These are phyloP conservation scores for Gastrodia elata DNA, from an alignment of 106 monocot species.

Conservation along the genomic window DNA sequence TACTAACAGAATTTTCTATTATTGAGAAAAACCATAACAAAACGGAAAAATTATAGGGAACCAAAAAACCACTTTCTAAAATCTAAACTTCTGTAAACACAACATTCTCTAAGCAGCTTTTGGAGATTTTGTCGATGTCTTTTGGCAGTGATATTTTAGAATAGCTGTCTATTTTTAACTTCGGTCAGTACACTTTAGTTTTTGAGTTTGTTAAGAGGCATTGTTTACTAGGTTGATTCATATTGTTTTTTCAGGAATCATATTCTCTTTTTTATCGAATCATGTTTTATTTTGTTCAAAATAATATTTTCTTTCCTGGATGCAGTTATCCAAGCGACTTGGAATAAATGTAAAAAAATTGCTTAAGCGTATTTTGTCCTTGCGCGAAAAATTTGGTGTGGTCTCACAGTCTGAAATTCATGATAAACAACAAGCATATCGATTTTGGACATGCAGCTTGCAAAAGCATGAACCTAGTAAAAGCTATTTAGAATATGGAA, in stretches of 20 bases:
- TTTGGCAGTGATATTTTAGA: neutral
- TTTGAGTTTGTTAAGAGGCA: neutral
- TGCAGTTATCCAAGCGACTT: conserved; percentile 43
- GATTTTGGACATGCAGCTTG: conserved; percentile 53
- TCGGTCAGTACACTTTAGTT: neutral
- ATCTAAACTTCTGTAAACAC: too few species aligned
- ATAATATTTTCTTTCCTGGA: conserved; percentile 6
- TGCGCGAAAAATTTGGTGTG: conserved; percentile 43
- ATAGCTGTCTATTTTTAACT: neutral
- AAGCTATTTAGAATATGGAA: conserved; percentile 10
- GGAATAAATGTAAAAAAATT: conserved; percentile 38
- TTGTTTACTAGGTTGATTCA: neutral
- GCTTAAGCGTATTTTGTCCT: conserved; percentile 22
- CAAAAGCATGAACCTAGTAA: conserved; percentile 18
- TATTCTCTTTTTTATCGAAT: neutral
- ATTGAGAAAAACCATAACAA: too few species aligned
- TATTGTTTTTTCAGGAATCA: neutral
- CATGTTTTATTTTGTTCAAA: neutral
- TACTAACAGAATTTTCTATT: too few species aligned
- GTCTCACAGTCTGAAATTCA: conserved; percentile 36
- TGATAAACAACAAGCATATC: conserved; percentile 35
- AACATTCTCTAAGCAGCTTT: neutral
- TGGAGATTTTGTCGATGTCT: neutral
- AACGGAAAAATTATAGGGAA: too few species aligned
- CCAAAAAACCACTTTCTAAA: too few species aligned